phyloP scores from a whole-genome alignment of 345 rosid species.

The Viola odorata region DNA sequence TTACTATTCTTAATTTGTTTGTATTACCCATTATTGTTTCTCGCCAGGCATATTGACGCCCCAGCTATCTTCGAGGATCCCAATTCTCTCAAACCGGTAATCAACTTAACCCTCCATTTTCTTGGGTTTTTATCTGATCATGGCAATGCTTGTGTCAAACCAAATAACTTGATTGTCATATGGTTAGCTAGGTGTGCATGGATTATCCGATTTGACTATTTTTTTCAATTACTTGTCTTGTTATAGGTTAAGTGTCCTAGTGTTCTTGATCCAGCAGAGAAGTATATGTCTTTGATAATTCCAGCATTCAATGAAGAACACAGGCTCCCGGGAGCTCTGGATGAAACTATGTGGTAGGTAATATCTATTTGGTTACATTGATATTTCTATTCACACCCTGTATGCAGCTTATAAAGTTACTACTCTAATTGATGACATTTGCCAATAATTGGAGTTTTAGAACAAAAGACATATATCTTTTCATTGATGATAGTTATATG shows the following conservation, averaged over 20 bases:
- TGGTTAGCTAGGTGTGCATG: not conserved
- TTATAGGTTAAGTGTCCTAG: conserved; percentile 66
- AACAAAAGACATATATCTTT: not conserved
- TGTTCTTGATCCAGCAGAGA: conserved; percentile 64
- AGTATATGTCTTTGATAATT: conserved; percentile 75
- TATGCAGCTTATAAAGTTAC: not conserved
- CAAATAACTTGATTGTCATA: not conserved
- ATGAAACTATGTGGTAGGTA: conserved; percentile 82
- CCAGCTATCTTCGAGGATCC: conserved; percentile 76
- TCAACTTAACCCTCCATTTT: too few species aligned
- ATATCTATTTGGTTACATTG: not conserved
- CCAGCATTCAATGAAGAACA: conserved; percentile 92
- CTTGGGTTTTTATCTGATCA: not conserved
- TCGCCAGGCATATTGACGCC: conserved; percentile 50
- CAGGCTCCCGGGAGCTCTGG: conserved; percentile 86
- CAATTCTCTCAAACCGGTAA: conserved; percentile 62
- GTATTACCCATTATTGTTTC: conserved; percentile 3
- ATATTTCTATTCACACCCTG: not conserved
- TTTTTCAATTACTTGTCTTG: not conserved
- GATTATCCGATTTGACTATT: not conserved
- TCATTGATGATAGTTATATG: conserved; percentile 11
- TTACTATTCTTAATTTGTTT: not conserved
- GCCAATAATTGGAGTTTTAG: conserved; percentile 2
- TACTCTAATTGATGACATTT: conserved; percentile 1
- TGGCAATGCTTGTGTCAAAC: not conserved